Base-by-base conservation (phyloP, 139 green algal genomes). In the Picochlorum costavermella region DNA sequence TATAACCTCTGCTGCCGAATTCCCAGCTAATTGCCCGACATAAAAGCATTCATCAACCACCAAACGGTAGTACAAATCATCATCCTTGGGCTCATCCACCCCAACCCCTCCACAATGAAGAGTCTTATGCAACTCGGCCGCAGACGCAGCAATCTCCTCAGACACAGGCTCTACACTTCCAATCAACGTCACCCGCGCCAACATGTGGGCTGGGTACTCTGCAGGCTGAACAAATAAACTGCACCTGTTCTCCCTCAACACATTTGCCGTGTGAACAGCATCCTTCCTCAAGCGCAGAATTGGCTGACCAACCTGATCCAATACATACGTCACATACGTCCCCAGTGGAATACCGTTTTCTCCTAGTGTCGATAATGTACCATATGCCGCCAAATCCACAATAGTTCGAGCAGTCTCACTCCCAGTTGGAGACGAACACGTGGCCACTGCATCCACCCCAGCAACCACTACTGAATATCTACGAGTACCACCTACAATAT, bases 151-250 rank as follows among this genome's bases (percentile, higher is more conserved):
- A 43, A 67, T 48, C 45, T 64, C 74, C 5, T 69, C 64, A 14
- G 45, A 31, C 26, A 83, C 61, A 9, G 69, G 44, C 40, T 74
- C 64, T 29, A 87, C 75, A 3, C 56, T 62, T 14, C 89, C 89
- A 17, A 90, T 70, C 6, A 96, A 68, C 1, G 88, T 89, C 23
- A 89, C 83, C 2, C 81, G 66, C 2, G 84, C 89, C 25, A 95
- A 71, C 13, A 85, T 67, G 17, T 83, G 74, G 1, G 88, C 85
- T 1, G 89, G 88, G 25, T 77, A 67, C 43, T 81, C 67, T 4
- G 64, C 66, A 5, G 89, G 79, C 71, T 96, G 86, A 30, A 95
- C 81, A 74, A 90, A 87, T 43, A 96, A 77, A 56, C 75, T 89
- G 69, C 83, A 92, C 3, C 69, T 51, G 1, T 76, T 46, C 62